These are phyloP conservation scores for Aspergillus diversus DNA, from an alignment of 495 filamentous ascomycete species.

Conservation along the genomic window DNA sequence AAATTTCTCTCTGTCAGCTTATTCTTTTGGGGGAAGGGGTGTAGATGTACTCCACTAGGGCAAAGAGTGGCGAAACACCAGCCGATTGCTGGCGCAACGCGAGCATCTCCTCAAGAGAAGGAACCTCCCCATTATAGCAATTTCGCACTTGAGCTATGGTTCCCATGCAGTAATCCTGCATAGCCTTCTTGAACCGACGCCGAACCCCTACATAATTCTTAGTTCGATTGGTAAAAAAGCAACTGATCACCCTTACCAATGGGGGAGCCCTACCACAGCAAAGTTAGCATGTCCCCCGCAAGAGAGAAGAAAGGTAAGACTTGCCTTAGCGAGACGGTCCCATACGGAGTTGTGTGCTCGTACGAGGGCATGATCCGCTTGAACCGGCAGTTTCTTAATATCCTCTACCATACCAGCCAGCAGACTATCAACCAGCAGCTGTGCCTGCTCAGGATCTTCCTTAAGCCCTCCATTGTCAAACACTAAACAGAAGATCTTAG, in stretches of 20 bases:
- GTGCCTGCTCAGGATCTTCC: conserved; percentile 28
- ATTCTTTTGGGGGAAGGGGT: background rate
- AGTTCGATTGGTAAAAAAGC: background rate
- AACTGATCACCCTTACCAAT: conserved; percentile 12
- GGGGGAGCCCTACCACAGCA: conserved; percentile 11
- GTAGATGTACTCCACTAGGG: conserved; percentile 33
- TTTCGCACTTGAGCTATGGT: conserved; percentile 30
- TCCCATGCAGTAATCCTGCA: conserved; percentile 34
- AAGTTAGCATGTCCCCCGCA: background rate
- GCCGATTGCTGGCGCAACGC: conserved; percentile 28
- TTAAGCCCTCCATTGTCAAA: conserved; percentile 36
- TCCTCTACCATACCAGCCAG: conserved; percentile 25
- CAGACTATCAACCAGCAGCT: conserved; percentile 26
- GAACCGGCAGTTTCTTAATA: background rate
- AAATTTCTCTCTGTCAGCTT: background rate
- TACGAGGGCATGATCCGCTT: conserved; percentile 19
- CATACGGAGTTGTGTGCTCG: conserved; percentile 28
- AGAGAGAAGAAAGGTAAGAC: background rate
- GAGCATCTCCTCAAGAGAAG: conserved; percentile 30
- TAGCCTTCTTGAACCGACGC: conserved; percentile 30
- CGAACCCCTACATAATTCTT: conserved; percentile 20
- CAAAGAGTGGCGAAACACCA: conserved; percentile 35
- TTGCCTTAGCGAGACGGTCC: conserved; percentile 21
- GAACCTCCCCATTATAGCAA: conserved; percentile 16
- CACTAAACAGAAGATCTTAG: conserved; percentile 20